These are phyloP conservation scores for Colletotrichum abscissum DNA, from an alignment of 2,329 filamentous ascomycete genomes.

Conservation along the genomic window DNA sequence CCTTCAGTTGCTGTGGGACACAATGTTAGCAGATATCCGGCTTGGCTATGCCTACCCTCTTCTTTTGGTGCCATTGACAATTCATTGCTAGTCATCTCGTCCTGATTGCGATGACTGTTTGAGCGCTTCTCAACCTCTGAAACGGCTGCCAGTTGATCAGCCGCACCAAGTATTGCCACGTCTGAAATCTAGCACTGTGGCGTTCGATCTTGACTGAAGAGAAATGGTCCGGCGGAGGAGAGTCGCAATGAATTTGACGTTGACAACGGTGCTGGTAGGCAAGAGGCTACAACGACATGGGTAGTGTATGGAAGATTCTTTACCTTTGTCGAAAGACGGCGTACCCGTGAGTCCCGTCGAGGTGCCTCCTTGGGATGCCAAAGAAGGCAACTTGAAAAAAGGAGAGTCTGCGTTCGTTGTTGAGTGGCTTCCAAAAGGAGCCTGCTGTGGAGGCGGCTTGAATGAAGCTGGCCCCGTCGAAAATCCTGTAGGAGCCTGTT, in stretches of 20 bases:
- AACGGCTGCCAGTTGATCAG: not conserved
- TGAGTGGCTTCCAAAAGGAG: conserved; percentile 5
- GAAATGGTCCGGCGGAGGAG: not conserved
- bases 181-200: not conserved
- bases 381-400: conserved; percentile 15
- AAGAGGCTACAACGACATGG: not conserved
- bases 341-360: conserved; percentile 13
- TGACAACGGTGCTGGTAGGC: not conserved
- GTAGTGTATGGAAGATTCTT: conserved; percentile 16
- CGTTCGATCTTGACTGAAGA: not conserved
- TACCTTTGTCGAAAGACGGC: conserved; percentile 23
- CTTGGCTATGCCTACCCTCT: not conserved
- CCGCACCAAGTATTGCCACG: not conserved
- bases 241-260: not conserved
- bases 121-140: not conserved
- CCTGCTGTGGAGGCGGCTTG: not conserved
- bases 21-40: conserved; percentile 24
- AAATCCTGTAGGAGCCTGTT: conserved; percentile 1
- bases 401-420: not conserved
- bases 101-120: not conserved
- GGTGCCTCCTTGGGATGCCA: not conserved
- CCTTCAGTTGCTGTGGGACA: conserved; percentile 16
- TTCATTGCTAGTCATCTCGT: not conserved
- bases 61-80: not conserved
- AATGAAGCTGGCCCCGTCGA: conserved; percentile 22